Base-by-base conservation (phyloP, 2,329 filamentous ascomycete species). In the Paraphoma sp. region DNA sequence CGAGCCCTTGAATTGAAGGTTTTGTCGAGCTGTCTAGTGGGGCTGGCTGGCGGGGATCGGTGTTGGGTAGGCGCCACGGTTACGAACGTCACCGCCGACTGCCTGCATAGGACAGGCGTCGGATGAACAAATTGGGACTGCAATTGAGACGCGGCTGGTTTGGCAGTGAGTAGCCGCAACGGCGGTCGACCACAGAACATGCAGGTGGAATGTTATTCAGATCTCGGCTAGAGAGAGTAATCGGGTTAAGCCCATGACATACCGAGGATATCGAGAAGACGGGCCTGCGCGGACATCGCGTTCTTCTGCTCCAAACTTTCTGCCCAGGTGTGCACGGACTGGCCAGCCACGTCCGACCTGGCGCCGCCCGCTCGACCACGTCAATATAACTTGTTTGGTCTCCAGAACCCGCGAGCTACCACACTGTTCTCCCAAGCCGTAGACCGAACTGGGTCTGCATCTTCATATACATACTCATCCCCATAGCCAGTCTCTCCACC, bases 321-420 rank as follows among this genome's bases (percentile, higher is more conserved):
- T 41, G 50, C 41, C 60, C 63, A 65, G 60, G 51, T 60, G 64
- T 57, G 16, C 23, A 23, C 14, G 40, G 40, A 9, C 40, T 16
- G 11, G n/a, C 33, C 9, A 36, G 14, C 14, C 9, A 42, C 16
- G n/a, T n/a, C 40, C 16, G 40, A 17, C 40, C 3, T 42, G 40
- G 16, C 40, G 40, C 8, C 40, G n/a, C 40, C 43, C 12, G 28
- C n/a, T 48, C 50, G 38, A 14, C 33, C 38, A 40, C 33, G 12
- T 79, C 72, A 82, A 64, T 82, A 82, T 56, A 82, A 56, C 52
- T 62, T 78, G 60, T 81, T 74, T 11, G 79, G 79, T 62, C 74
- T 76, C 80, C 80, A 82, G 65, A 81, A 81, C 5, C 75, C 69
- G 9, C 59, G 47, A 10, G 64, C 65, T 47, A 75, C 65, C 2